Base-by-base conservation (phyloP, 257 asterid species). In the Ligustrum vulgare region DNA sequence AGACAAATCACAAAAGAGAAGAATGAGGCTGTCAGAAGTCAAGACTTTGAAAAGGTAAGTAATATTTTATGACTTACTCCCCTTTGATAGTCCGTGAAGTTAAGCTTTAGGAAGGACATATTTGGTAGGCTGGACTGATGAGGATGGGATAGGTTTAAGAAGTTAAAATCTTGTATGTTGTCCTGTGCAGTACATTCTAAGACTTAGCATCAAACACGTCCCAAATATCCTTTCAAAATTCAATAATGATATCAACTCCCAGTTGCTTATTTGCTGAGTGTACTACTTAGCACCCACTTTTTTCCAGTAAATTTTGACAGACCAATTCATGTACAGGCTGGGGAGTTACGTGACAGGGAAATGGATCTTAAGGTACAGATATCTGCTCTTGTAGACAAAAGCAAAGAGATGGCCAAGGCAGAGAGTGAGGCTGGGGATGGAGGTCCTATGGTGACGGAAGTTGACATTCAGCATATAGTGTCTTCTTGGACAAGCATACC, bases 401-500 rank as follows among this genome's bases (percentile, higher is more conserved):
- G 87, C 88, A 94, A 94, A 82, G 98, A 94, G 86, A 89, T 89
- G 96, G 82, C 88, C 75, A 90, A 92, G 80, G 98, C 98, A 7
- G 97, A 94, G 80, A 79, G 86, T n/a, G 98, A 94, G 85, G 86
- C 97, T 3, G 97, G 97, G 18, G 97, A 94, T 37, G 84, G 62
- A 64, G 97, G 98, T 67, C 96, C 98, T 0, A 4, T 85, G 45
- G 98, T 94, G 79, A 94, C 97, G 0, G 98, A 94, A 84, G 90
- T 82, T 13, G 98, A 94, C 87, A 94, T 94, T 80, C 98, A 92
- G 78, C 97, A 92, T 75, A 94, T 94, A 3, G 97, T 94, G 37
- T 87, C 97, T 78, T 90, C 97, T 8, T 92, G 98, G 98, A 94
- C 98, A 0, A 97, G 98, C 43, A 94, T 94, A 69, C 98, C 98